A percentile compares a stretch with the other conserved stretches of the same genome.
These are phyloP conservation scores for Waltiozyma sp. DNA, from an alignment of 1,139 yeast genomes.

Conservation along the genomic window DNA sequence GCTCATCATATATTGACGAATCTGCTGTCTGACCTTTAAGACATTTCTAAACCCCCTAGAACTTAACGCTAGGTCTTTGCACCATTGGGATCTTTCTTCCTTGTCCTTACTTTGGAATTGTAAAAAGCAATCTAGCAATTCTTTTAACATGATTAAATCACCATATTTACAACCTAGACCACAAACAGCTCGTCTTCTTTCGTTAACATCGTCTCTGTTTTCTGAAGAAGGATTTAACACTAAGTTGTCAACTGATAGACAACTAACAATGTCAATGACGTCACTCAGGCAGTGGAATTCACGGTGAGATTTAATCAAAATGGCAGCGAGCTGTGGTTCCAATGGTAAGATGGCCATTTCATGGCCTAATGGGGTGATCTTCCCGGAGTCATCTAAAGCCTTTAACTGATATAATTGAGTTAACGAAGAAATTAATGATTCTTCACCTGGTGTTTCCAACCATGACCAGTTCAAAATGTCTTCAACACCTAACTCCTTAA, in stretches of 20 bases:
- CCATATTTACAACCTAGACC: slow-evolving; percentile 66
- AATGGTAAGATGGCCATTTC: slow-evolving; percentile 91
- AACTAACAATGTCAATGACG: slow-evolving; percentile 82
- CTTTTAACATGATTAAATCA: slow-evolving; percentile 76
- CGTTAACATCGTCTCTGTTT: slow-evolving; percentile 66
- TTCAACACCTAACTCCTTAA: slow-evolving; percentile 91
- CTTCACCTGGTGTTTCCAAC: slow-evolving; percentile 74
- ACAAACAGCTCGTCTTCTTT: slow-evolving; percentile 49
- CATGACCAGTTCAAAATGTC: slow-evolving; percentile 17
- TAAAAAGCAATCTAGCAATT: slow-evolving; percentile 53
- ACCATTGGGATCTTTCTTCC: slow-evolving; percentile 66
- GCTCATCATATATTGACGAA: slow-evolving; percentile 53
- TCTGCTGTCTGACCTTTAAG: slow-evolving; percentile 61
- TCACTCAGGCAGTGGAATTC: slow-evolving; percentile 40
- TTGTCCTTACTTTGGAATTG: slow-evolving; percentile 25
- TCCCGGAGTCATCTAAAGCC: slow-evolving; percentile 75
- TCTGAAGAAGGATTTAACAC: slow-evolving; percentile 73
- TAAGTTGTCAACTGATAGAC: slow-evolving; percentile 86
- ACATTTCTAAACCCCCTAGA: slow-evolving; percentile 77
- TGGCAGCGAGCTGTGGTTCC: slow-evolving; percentile 94
- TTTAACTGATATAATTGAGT: slow-evolving; percentile 75
- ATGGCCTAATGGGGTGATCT: slow-evolving; percentile 62
- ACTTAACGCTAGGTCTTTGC: slow-evolving; percentile 65
- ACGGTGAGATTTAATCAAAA: slow-evolving; percentile 58
- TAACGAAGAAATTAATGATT: slow-evolving; percentile 65